These are phyloP conservation scores for Fragilariopsis cylindrus DNA, from an alignment of 108 stramenopile species.

Conservation along the genomic window DNA sequence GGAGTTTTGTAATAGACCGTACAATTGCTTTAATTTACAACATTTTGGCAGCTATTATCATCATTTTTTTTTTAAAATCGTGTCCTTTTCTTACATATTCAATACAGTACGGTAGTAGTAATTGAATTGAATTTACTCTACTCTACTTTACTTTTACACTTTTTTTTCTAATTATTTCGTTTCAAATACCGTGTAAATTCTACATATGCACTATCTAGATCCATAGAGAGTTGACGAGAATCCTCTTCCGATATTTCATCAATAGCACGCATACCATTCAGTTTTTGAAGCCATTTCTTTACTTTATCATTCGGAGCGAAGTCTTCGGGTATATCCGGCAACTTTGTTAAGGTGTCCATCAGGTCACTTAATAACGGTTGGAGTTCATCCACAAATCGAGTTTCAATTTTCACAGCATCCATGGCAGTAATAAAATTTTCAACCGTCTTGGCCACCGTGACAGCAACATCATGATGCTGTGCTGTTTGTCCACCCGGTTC, in stretches of 20 bases:
- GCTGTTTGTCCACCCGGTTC: constrained; percentile 75
- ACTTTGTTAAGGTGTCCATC: constrained; percentile 78
- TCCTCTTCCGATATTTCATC: constrained; percentile 94
- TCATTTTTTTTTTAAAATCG: no score
- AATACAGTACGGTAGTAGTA: background rate
- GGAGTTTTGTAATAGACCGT: no score
- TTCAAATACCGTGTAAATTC: constrained; percentile 86
- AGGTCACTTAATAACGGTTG: constrained; percentile 93
- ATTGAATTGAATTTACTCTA: background rate
- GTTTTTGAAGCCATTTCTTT: constrained; percentile 87
- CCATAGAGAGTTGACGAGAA: constrained; percentile 88
- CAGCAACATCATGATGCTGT: constrained; percentile 53
- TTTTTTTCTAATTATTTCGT: constrained; percentile 1
- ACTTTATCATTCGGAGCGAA: constrained; percentile 90
- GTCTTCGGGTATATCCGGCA: constrained; percentile 86
- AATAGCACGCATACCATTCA: constrained; percentile 93
- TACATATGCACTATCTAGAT: constrained; percentile 87
- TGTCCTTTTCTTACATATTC: no score
- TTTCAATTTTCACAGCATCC: constrained; percentile 95
- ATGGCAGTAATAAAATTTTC: constrained; percentile 97
- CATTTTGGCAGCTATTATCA: no score
- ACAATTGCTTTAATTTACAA: no score
- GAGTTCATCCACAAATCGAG: constrained; percentile 95
- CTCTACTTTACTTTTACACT: background rate
- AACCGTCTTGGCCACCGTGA: constrained; percentile 88